Base-by-base conservation (phyloP, 2,329 filamentous ascomycete species). In the Pezicula carpinea region DNA sequence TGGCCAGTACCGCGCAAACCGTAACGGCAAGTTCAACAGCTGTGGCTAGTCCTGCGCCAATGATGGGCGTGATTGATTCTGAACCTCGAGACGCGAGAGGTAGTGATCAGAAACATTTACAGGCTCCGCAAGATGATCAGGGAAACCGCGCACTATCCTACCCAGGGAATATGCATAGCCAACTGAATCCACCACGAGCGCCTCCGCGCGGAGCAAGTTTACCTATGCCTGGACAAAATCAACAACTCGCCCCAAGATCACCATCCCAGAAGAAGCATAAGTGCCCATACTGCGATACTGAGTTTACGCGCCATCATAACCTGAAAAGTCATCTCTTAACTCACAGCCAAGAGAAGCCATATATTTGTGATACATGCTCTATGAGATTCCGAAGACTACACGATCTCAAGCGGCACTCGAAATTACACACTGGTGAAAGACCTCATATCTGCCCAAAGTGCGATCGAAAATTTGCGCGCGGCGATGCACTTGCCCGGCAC, bases 261-360 rank as follows among this genome's bases (percentile, higher is more conserved):
- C 84, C 87, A 0, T 83, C 83, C 21, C 77, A 80, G 44, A 96
- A 96, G 71, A 92, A 93, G 62, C 92, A 99, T 71, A 95, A 93
- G 66, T 99, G 93, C 63, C 92, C 89, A 1, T 96, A 95, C 66
- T 99, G 93, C 74, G 82, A 89, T 33, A 96, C 93, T 5, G 93
- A 96, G 61, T 99, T 99, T 59, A 99, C 93, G 22, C 82, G 93
- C 38, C 93, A 97, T 64, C 93, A 97, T 65, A 97, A 99, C 61
- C 79, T 97, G 22, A 99, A 97, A 71, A 96, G 90, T 58, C 93
- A 99, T 70, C 78, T 99, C 48, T 80, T 99, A 64, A 97, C 93
- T 0, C 93, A 97, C 67, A 96, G 91, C 61, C 92, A 99, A 73
- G 93, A 99, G 67, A 99, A 99, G 69, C 93, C 93, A 0, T 99